These are phyloP conservation scores for Metschnikowia bowlesiae DNA, from an alignment of 805 yeast genomes.

Conservation along the genomic window DNA sequence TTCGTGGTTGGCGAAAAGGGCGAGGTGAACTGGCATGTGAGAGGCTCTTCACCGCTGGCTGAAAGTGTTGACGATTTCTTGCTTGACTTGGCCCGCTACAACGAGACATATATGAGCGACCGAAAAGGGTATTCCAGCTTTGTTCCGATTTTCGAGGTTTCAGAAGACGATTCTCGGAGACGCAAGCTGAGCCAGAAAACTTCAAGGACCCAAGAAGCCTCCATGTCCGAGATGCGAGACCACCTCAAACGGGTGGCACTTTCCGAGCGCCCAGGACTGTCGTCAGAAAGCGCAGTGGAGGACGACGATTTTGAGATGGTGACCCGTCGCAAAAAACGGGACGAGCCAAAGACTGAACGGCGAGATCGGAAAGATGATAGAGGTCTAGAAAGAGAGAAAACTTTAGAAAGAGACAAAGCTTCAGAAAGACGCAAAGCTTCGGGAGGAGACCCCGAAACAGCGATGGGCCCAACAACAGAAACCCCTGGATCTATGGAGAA, in stretches of 20 bases:
- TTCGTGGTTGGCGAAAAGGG: constrained; percentile 18
- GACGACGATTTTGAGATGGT: constrained; percentile 22
- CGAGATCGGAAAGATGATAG: not conserved
- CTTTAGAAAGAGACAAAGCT: not conserved
- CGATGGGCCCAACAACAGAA: not conserved
- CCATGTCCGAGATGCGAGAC: not conserved
- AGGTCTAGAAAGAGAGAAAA: not conserved
- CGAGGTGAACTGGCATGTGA: constrained; percentile 8
- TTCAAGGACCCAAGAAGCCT: constrained; percentile 9
- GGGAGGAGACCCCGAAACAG: not conserved
- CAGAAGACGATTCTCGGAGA: constrained; percentile 6
- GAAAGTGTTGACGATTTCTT: constrained; percentile 17
- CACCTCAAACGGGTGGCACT: not conserved
- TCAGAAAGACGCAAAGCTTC: not conserved
- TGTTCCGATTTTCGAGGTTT: constrained; percentile 33
- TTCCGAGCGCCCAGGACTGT: not conserved
- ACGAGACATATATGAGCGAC: constrained; percentile 33
- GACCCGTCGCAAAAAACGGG: constrained; percentile 7
- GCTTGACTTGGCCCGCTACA: constrained; percentile 17
- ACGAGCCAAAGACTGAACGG: not conserved
- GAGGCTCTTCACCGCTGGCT: not conserved
- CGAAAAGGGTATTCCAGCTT: constrained; percentile 29
- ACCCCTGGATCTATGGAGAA: not conserved
- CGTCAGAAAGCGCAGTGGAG: constrained; percentile 14
- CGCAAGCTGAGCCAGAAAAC: constrained; percentile 23